Conservation (phyloP, 106 monocot species). For the Vanilla planifolia region DNA sequence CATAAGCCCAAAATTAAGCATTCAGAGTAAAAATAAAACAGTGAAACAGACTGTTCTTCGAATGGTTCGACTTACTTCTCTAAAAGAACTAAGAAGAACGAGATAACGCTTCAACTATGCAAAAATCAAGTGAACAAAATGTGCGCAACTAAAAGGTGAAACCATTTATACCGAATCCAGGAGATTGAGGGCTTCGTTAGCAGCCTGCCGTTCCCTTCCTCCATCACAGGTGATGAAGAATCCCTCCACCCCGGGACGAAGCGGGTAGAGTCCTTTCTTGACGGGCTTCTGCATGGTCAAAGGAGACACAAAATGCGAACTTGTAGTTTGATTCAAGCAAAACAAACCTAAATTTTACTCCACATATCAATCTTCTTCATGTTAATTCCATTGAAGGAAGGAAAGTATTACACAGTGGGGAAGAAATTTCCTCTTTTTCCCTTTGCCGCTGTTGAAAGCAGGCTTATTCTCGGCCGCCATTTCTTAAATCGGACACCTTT, state of each 20-base stretch:
- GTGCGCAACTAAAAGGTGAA: background rate
- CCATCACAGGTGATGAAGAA: conserved; percentile 98
- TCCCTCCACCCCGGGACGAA: conserved; percentile 80
- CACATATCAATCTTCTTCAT: background rate
- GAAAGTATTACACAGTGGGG: conserved; percentile 47
- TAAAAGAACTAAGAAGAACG: no score
- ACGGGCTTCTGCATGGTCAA: conserved; percentile 41
- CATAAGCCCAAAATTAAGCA: no score
- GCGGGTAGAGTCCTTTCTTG: conserved; percentile 68
- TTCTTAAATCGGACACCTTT: background rate
- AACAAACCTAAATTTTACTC: background rate
- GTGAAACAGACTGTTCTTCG: no score
- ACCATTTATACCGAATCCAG: conserved; percentile 48
- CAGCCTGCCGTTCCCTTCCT: conserved; percentile 83
- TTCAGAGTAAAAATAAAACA: no score
- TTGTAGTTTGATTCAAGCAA: no score
- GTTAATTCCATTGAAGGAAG: background rate
- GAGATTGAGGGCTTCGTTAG: conserved; percentile 67
- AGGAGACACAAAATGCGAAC: background rate
- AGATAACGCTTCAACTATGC: no score
- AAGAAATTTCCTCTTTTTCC: conserved; percentile 84
- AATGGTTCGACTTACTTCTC: no score
- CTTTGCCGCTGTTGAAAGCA: conserved; percentile 20
- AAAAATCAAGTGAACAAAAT: background rate
- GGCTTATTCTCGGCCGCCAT: conserved; percentile 27